Conservation (phyloP, 1,284 basidiomycete species). For the Crucibulum cyathiforme region DNA sequence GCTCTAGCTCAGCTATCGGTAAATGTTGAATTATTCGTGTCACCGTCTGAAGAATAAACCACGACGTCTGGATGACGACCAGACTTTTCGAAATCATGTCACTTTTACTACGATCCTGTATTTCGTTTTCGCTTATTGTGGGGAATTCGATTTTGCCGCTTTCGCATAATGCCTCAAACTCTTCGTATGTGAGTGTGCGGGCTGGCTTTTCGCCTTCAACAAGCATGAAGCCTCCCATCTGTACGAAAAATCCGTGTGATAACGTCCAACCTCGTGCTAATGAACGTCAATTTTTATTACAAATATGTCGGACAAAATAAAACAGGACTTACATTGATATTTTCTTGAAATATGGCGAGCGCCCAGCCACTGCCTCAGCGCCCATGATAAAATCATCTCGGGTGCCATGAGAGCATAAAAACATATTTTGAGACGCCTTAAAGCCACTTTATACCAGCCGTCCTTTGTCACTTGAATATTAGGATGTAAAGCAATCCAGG, state of each 20-base stretch:
- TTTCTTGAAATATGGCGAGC: background rate
- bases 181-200: no score
- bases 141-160: no score
- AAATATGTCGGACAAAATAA: background rate
- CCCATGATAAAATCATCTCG: background rate
- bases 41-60: background rate
- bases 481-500: background rate
- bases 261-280: background rate
- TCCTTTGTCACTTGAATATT: background rate
- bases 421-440: background rate
- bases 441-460: background rate
- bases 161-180: no score
- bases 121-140: background rate
- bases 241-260: background rate
- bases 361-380: background rate
- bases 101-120: background rate
- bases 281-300: background rate
- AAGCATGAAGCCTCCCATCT: background rate
- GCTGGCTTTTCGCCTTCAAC: background rate
- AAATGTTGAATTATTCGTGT: no score
- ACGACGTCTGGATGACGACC: background rate
- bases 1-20: slow-evolving; percentile 26
- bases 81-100: background rate
- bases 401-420: background rate
- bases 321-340: background rate